A percentile compares a stretch with the other conserved stretches of the same genome.
phyloP scores from a whole-genome alignment of 768 basidiomycete species.

The Kwoniella heveanensis region DNA sequence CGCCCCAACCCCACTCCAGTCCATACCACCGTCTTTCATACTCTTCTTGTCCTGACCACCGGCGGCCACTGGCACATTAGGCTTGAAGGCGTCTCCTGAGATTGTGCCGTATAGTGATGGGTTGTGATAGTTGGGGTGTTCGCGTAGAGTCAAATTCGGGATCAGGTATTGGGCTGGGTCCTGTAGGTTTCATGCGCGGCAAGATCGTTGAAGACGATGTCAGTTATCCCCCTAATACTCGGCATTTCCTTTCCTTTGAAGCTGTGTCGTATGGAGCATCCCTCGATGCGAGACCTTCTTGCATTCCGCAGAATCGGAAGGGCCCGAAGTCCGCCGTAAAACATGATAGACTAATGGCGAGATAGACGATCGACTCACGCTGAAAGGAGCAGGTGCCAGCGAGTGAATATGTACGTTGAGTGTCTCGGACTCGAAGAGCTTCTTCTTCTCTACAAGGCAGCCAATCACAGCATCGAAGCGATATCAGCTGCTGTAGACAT shows the following conservation, averaged over 20 bases:
- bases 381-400: constrained; percentile 38
- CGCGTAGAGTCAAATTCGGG: constrained; percentile 28
- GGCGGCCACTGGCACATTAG: not conserved
- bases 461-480: too few species aligned
- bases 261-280: too few species aligned
- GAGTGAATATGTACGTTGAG: constrained; percentile 45
- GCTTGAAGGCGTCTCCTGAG: constrained; percentile 35
- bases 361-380: constrained; percentile 33
- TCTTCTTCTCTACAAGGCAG: constrained; percentile 30
- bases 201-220: not conserved
- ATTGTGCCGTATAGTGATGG: constrained; percentile 42
- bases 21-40: constrained; percentile 48
- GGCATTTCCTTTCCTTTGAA: too few species aligned
- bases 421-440: constrained; percentile 33
- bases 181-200: constrained; percentile 10
- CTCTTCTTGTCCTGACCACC: constrained; percentile 12
- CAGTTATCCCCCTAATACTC: too few species aligned
- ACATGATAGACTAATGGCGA: too few species aligned
- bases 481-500: too few species aligned
- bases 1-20: constrained; percentile 18
- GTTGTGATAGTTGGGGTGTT: constrained; percentile 34
- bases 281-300: too few species aligned
- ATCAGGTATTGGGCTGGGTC: constrained; percentile 48
- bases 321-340: too few species aligned
- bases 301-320: too few species aligned